Conservation (phyloP, 441 rosid genomes). For the Gossypium davidsonii region DNA sequence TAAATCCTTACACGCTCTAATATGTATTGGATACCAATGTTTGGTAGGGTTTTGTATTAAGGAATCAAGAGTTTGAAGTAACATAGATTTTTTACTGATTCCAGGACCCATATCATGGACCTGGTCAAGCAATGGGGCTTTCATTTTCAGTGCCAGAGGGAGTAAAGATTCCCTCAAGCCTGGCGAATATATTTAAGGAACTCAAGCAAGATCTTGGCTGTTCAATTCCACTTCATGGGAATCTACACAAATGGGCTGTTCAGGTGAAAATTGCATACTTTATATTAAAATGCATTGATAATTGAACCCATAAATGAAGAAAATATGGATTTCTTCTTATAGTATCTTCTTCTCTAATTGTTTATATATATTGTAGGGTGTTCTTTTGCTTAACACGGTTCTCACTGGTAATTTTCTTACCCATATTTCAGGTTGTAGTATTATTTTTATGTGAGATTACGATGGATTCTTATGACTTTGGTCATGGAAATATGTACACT, state of each 20-base stretch:
- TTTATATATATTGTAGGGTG: slow-evolving; percentile 45
- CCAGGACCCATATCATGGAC: slow-evolving; percentile 94
- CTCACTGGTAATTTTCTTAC: slow-evolving; percentile 58
- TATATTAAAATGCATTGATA: neutral
- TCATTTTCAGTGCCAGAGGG: slow-evolving; percentile 87
- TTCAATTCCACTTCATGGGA: slow-evolving; percentile 80
- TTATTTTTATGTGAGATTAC: neutral
- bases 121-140: slow-evolving; percentile 97
- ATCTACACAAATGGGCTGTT: slow-evolving; percentile 75
- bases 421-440: slow-evolving; percentile 1
- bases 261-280: slow-evolving; percentile 37
- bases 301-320: neutral
- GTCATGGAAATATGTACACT: neutral
- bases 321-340: neutral
- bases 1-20: too few relatives aligned
- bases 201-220: slow-evolving; percentile 80
- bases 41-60: neutral
- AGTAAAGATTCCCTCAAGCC: slow-evolving; percentile 74
- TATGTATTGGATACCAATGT: neutral
- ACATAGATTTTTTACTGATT: neutral
- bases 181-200: slow-evolving; percentile 79
- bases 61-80: neutral
- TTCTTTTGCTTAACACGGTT: slow-evolving; percentile 79
- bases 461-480: neutral
- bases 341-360: neutral